Evolutionary conservation across 495 filamentous ascomycete genomes (phyloP), one percentile per base, ranked within the genome.

Genomic region (Aspergillus asperescens): DNA sequence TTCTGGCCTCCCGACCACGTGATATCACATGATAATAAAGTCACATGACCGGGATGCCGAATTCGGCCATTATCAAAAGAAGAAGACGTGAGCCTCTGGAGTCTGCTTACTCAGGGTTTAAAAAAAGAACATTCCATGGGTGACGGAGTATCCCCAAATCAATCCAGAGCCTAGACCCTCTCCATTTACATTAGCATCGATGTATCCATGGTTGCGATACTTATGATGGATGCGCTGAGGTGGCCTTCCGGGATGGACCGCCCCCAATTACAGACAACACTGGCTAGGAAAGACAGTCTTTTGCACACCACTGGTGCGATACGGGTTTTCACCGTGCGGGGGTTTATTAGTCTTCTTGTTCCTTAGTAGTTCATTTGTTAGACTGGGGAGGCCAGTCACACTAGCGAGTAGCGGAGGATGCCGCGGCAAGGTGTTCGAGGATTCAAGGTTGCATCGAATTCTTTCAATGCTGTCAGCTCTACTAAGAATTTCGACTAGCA

Each of bases 1-100:
- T 70, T 34, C n/a, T n/a, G n/a, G n/a, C n/a, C n/a, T n/a, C n/a
- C n/a, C 45, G 27, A 10, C 42, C 60, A 61, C 62, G 32, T 64
- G 57, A 55, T 39, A 19, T 50, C 57, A 60, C 34, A 41, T 56
- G 58, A 62, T 48, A 51, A 47, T 18, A 7, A 4, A 34, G 39
- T 59, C 55, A 56, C 42, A 25, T 20, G 42, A 19, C 2, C n/a
- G n/a, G n/a, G n/a, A n/a, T n/a, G n/a, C 44, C 43, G 43, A 41
- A 45, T 42, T 28, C 37, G 23, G 34, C 10, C 18, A 19, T 35
- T 47, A 20, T 29, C 44, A 27, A 31, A 46, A 20, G 25, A 13
- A 16, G 41, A 42, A 27, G 39, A 23, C 19, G 18, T 7, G 18
- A 7, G 16, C 37, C 9, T 22, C 10, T 20, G 16, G 10, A 16